Conservation (phyloP, 1,139 yeast species). For the Meyerozyma athensensis region DNA sequence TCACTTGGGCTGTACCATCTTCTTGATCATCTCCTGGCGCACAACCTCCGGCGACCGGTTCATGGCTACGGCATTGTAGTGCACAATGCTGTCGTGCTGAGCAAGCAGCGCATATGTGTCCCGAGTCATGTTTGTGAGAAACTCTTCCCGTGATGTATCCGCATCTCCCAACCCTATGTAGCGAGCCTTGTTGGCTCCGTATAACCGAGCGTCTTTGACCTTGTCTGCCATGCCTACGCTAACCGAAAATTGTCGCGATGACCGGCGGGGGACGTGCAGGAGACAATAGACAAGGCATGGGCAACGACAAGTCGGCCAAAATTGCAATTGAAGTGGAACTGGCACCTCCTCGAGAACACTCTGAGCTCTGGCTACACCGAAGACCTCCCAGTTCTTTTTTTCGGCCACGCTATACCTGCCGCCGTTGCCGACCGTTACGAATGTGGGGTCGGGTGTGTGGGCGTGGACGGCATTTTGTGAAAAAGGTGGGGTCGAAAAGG, state of each 20-base stretch:
- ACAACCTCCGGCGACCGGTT: slow-evolving; percentile 49
- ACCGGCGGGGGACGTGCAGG: neutral
- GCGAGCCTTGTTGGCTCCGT: slow-evolving; percentile 55
- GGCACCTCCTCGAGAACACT: too few relatives aligned
- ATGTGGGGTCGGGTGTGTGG: neutral
- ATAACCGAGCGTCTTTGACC: slow-evolving; percentile 59
- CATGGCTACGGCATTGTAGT: slow-evolving; percentile 61
- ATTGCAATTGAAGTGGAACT: too few relatives aligned
- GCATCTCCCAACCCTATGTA: slow-evolving; percentile 71
- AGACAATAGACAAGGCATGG: neutral
- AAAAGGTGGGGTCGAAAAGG: neutral
- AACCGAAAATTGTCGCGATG: neutral
- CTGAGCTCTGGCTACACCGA: too few relatives aligned
- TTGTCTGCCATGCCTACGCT: slow-evolving; percentile 55
- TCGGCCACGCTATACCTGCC: too few relatives aligned
- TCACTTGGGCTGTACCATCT: slow-evolving; percentile 51
- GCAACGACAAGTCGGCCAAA: too few relatives aligned
- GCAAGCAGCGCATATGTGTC: slow-evolving; percentile 72
- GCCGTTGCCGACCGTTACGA: too few relatives aligned
- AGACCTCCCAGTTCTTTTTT: too few relatives aligned
- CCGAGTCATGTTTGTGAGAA: slow-evolving; percentile 54
- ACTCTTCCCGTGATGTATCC: slow-evolving; percentile 52
- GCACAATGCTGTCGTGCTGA: slow-evolving; percentile 63
- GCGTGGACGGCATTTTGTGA: neutral
- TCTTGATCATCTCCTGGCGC: slow-evolving; percentile 52